Conservation (phyloP, 83 land plant genomes). For the Picea engelmannii region DNA sequence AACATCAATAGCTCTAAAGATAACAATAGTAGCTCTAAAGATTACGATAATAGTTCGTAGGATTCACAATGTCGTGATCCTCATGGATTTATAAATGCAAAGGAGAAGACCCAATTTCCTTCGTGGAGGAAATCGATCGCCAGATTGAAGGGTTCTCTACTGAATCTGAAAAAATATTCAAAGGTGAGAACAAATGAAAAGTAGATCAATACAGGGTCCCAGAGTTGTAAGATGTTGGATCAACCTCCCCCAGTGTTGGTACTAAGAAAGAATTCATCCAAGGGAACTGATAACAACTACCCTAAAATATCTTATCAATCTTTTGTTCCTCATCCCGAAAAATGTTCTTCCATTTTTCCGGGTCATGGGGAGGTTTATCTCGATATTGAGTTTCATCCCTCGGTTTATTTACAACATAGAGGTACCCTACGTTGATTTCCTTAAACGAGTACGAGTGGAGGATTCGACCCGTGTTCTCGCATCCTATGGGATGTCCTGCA, state of each 20-base stretch:
- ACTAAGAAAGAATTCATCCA: neutral
- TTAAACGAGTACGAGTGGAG: too few species aligned
- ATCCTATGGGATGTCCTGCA: too few species aligned
- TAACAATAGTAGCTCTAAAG: neutral
- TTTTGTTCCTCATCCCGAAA: too few species aligned
- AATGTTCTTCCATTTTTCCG: too few species aligned
- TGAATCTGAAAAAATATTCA: neutral
- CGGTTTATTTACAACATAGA: too few species aligned
- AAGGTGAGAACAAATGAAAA: neutral
- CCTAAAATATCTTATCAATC: too few species aligned
- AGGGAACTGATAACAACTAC: neutral
- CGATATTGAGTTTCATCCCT: too few species aligned
- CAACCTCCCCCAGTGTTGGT: neutral
- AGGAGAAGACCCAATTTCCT: constrained; percentile 10
- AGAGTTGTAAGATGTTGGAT: neutral
- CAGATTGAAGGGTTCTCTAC: neutral
- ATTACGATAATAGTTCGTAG: neutral
- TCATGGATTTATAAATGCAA: neutral
- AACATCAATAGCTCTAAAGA: neutral
- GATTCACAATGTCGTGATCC: neutral
- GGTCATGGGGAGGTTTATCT: too few species aligned
- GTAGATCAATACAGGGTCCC: neutral
- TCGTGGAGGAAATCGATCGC: constrained; percentile 3
- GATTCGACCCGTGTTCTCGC: too few species aligned
- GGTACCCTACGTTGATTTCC: too few species aligned